Evolutionary conservation across 2,329 filamentous ascomycete genomes (phyloP).

Genomic region (Cercospora sojina): DNA sequence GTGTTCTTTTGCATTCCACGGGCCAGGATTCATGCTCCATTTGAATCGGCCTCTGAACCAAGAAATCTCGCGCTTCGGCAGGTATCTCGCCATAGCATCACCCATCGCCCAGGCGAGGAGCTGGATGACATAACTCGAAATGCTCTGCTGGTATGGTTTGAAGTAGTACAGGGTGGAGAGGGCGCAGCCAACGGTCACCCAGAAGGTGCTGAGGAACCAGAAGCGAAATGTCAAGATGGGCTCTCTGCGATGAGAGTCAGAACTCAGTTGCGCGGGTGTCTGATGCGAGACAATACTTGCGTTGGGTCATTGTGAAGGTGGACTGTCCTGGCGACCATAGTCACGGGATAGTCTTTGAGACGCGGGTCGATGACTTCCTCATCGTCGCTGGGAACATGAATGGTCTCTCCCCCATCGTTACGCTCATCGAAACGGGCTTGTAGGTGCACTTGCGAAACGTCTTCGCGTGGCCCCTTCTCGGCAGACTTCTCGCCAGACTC

Average conservation of each 20-base stretch:
- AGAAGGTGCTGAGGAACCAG: conserved; percentile 23
- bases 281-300: background rate
- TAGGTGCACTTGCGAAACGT: background rate
- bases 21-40: conserved; percentile 38
- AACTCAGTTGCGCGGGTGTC: background rate
- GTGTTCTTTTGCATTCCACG: conserved; percentile 40
- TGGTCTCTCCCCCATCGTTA: background rate
- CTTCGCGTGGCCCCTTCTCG: background rate
- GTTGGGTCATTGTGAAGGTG: conserved; percentile 20
- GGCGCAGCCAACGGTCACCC: conserved; percentile 20
- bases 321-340: conserved; percentile 17
- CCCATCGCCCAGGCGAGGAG: conserved; percentile 23
- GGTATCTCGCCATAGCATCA: conserved; percentile 17
- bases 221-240: conserved; percentile 25
- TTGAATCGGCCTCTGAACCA: conserved; percentile 31
- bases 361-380: conserved; percentile 20
- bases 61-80: conserved; percentile 29
- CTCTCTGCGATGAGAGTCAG: conserved; percentile 9
- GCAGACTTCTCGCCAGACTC: background rate
- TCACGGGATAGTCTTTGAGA: conserved; percentile 17
- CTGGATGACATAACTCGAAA: conserved; percentile 16
- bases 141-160: conserved; percentile 19
- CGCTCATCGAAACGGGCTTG: background rate
- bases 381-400: conserved; percentile 13
- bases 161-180: conserved; percentile 23